Conservation (phyloP, 1,139 yeast species). For the Sugiyamaella grinbergsii region DNA sequence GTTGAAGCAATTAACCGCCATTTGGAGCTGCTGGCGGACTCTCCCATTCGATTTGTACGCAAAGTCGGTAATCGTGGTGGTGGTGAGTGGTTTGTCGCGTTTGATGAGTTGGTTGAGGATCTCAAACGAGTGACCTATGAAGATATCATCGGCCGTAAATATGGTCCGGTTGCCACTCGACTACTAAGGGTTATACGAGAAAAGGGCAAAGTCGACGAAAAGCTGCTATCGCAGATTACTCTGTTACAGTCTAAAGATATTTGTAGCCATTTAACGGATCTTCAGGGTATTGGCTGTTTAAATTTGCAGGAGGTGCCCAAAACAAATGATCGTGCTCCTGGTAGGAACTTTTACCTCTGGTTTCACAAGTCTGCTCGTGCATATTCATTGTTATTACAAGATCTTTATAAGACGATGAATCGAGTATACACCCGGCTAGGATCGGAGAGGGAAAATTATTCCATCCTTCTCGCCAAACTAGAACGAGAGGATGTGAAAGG, state of each 20-base stretch:
- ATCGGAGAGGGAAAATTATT: slow-evolving; percentile 60
- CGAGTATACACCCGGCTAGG: slow-evolving; percentile 59
- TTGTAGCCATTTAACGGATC: slow-evolving; percentile 49
- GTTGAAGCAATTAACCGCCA: slow-evolving; percentile 35
- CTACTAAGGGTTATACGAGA: slow-evolving; percentile 68
- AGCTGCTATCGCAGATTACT: slow-evolving; percentile 73
- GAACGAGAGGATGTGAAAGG: slow-evolving; percentile 90
- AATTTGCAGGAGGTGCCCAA: slow-evolving; percentile 85
- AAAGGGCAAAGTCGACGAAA: slow-evolving; percentile 78
- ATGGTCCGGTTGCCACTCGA: slow-evolving; percentile 57
- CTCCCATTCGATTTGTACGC: slow-evolving; percentile 38
- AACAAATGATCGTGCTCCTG: slow-evolving; percentile 88
- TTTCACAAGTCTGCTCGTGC: slow-evolving; percentile 63
- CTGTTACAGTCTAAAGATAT: slow-evolving; percentile 76
- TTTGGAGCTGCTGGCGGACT: slow-evolving; percentile 43
- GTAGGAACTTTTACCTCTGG: slow-evolving; percentile 81
- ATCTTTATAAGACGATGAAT: slow-evolving; percentile 68
- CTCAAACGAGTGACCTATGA: slow-evolving; percentile 63
- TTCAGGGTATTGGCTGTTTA: slow-evolving; percentile 46
- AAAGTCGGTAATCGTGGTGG: slow-evolving; percentile 42
- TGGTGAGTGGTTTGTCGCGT: slow-evolving; percentile 49
- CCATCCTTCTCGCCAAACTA: slow-evolving; percentile 72
- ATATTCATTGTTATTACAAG: slow-evolving; percentile 53
- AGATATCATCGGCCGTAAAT: slow-evolving; percentile 51
- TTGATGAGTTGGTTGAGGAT: slow-evolving; percentile 37